phyloP scores from a whole-genome alignment of 1,139 yeast genomes.

The Zygotorulaspora mrakii region DNA sequence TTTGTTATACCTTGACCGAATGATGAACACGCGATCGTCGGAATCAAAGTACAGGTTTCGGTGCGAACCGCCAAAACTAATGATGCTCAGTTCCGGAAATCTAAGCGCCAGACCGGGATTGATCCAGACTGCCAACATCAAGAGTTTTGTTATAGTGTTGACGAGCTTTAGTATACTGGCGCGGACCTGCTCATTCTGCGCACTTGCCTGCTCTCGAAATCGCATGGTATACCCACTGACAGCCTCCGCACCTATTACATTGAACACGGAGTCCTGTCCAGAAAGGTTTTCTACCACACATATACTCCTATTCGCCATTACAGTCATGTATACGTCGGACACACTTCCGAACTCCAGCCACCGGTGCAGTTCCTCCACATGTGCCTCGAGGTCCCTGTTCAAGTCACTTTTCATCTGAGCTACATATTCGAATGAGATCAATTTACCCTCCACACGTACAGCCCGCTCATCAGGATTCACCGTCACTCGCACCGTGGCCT shows the following conservation, averaged over 20 bases:
- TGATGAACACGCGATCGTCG: conserved; percentile 5
- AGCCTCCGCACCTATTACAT: conserved; percentile 1
- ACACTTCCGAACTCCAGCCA: conserved; percentile 4
- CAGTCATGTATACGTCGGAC: conserved; percentile 1
- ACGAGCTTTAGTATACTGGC: background rate
- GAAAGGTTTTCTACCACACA: background rate
- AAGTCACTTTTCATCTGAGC: background rate
- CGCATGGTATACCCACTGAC: conserved; percentile 1
- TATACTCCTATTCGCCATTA: conserved; percentile 3
- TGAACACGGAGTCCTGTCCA: conserved; percentile 2
- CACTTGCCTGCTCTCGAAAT: conserved; percentile 1
- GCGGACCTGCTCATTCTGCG: background rate
- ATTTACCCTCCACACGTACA: conserved; percentile 3
- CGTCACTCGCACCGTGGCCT: conserved; percentile 6
- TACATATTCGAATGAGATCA: conserved; percentile 3
- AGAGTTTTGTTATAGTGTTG: background rate
- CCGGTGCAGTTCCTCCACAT: background rate
- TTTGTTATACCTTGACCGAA: conserved; percentile 3
- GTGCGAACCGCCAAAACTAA: background rate
- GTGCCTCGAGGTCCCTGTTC: background rate
- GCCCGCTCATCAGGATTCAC: background rate
- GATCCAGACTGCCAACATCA: conserved; percentile 5
- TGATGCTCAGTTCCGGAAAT: conserved; percentile 3
- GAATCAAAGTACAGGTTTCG: conserved; percentile 3
- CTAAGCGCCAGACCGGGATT: conserved; percentile 3